Percentiles rank a stretch among this genome's conserved stretches.
Conservation (phyloP, 2,329 filamentous ascomycete genomes). For the Diplodia corticola region DNA sequence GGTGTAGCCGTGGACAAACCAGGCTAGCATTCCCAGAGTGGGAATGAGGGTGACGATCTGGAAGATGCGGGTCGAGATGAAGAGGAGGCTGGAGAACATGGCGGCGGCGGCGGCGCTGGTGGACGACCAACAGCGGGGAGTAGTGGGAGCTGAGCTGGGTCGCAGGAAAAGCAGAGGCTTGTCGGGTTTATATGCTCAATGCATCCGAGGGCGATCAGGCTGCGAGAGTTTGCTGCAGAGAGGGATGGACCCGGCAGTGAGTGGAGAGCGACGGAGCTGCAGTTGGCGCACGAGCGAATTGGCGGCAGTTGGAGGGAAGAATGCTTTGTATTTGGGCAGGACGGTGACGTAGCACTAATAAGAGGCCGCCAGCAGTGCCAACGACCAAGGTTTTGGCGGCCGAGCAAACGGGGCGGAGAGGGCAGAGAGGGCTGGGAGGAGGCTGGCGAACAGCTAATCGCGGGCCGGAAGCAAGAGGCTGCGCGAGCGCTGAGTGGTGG, state of each 20-base stretch:
- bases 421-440: neutral
- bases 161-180: neutral
- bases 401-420: neutral
- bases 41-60: constrained; percentile 64
- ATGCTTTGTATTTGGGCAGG: neutral
- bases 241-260: neutral
- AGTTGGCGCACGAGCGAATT: neutral
- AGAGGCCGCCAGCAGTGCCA: neutral
- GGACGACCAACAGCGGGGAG: neutral
- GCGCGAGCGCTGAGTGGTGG: neutral
- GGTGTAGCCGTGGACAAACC: constrained; percentile 62
- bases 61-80: constrained; percentile 61
- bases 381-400: neutral
- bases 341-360: constrained; percentile 10
- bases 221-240: neutral
- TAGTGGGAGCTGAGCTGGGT: neutral
- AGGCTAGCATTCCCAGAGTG: constrained; percentile 63
- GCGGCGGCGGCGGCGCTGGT: neutral
- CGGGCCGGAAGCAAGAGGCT: constrained; percentile 4
- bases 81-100: constrained; percentile 55
- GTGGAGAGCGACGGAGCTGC: neutral
- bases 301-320: neutral
- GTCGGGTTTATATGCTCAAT: constrained; percentile 5
- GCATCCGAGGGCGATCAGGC: neutral
- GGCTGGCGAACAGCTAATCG: constrained; percentile 11